Conservation (phyloP, 495 filamentous ascomycete species). For the Annulohypoxylon maeteangense region DNA sequence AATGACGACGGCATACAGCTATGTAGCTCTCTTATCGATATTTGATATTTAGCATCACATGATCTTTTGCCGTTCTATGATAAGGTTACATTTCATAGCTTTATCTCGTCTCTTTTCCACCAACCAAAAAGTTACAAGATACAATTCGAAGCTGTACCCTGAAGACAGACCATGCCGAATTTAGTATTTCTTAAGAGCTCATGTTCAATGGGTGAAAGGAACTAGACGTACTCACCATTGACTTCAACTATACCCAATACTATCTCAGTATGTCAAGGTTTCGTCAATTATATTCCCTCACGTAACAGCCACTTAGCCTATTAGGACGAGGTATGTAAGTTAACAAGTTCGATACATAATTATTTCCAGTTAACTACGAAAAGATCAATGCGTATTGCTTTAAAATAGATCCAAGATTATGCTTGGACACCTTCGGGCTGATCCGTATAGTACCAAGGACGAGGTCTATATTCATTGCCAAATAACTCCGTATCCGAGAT, state of each 20-base stretch:
- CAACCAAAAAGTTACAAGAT: not conserved
- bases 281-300: not conserved
- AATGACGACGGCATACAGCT: constrained; percentile 36
- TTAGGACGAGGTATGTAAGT: not conserved
- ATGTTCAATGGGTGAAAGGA: not conserved
- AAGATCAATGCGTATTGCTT: no score
- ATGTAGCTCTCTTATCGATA: constrained; percentile 25
- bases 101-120: not conserved
- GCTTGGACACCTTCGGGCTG: not conserved
- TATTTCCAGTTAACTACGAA: no score
- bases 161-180: no score
- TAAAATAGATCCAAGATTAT: not conserved
- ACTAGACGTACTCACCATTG: not conserved
- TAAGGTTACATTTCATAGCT: not conserved
- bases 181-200: no score
- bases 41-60: constrained; percentile 12
- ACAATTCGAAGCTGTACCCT: no score
- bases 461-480: not conserved
- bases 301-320: not conserved
- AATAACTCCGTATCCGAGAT: not conserved
- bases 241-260: no score
- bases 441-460: not conserved
- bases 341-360: not conserved
- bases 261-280: not conserved
- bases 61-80: not conserved